These are phyloP conservation scores for Citrus australasica DNA, from an alignment of 345 rosid genomes.

Conservation along the genomic window DNA sequence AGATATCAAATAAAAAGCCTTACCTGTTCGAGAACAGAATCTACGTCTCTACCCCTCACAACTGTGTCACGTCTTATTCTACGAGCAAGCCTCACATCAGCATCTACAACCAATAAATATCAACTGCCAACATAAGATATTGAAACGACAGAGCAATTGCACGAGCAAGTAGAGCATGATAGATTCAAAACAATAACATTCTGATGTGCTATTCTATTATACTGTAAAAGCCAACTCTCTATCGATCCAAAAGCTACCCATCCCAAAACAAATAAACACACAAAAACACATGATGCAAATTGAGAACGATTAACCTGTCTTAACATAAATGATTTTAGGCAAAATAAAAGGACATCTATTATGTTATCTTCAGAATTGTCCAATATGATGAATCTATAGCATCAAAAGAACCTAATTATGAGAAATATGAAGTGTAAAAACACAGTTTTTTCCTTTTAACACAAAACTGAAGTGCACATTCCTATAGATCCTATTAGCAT, in stretches of 20 bases:
- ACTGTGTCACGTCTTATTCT: conserved; percentile 96
- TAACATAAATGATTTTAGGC: background rate
- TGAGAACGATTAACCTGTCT: background rate
- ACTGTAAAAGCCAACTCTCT: background rate
- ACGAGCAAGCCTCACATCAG: conserved; percentile 99
- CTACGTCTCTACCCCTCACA: conserved; percentile 91
- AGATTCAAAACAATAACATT: background rate
- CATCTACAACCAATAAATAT: conserved; percentile 57
- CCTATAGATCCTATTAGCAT: background rate
- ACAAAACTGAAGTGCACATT: background rate
- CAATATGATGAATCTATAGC: background rate
- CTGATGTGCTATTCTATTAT: background rate
- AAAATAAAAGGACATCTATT: background rate
- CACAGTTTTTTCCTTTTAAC: background rate
- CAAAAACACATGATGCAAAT: background rate
- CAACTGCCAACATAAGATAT: conserved; percentile 21
- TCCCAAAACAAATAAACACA: background rate
- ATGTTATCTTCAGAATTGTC: background rate
- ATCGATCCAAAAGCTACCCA: background rate
- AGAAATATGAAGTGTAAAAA: background rate
- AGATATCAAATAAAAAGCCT: conserved; percentile 15
- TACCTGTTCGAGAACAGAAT: conserved; percentile 98
- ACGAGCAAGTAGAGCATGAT: background rate
- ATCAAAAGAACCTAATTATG: background rate
- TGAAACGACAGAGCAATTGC: conserved; percentile 5